phyloP scores from a whole-genome alignment of 2,329 filamentous ascomycete genomes.

The Septoria linicola region DNA sequence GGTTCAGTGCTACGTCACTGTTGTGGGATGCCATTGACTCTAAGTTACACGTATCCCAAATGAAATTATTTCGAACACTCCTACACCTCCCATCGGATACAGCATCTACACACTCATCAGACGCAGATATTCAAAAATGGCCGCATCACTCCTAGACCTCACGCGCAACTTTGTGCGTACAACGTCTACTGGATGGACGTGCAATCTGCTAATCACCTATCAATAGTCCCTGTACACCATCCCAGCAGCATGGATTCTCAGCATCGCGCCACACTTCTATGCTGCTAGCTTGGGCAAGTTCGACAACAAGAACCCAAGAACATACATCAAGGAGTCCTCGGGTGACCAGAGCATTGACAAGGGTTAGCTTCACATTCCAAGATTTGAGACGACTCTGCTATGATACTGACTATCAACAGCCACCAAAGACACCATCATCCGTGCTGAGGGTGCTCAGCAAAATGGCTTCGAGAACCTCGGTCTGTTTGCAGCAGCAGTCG shows the following conservation, averaged over 20 bases:
- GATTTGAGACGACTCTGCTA: background rate
- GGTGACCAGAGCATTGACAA: constrained; percentile 24
- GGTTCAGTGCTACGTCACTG: constrained; percentile 1
- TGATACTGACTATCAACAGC: constrained; percentile 14
- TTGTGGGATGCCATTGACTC: background rate
- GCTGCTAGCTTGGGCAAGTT: constrained; percentile 26
- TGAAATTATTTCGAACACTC: background rate
- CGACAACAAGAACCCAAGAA: constrained; percentile 21
- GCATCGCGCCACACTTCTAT: constrained; percentile 40
- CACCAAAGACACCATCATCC: constrained; percentile 39
- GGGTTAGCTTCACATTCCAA: constrained; percentile 4
- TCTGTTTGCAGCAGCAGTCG: constrained; percentile 42
- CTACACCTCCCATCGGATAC: background rate
- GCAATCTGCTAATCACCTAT: background rate
- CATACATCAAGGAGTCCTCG: constrained; percentile 14
- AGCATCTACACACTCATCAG: background rate
- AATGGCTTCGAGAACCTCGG: constrained; percentile 45
- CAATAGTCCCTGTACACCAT: constrained; percentile 32
- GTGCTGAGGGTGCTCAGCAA: constrained; percentile 41
- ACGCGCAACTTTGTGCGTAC: constrained; percentile 18
- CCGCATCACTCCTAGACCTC: constrained; percentile 14
- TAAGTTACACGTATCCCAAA: too few relatives aligned
- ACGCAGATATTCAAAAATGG: constrained; percentile 7
- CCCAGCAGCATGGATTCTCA: constrained; percentile 36
- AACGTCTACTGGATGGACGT: too few relatives aligned